Base-by-base conservation (phyloP, 306 rosid species). In the Hippophae gyantsensis region DNA sequence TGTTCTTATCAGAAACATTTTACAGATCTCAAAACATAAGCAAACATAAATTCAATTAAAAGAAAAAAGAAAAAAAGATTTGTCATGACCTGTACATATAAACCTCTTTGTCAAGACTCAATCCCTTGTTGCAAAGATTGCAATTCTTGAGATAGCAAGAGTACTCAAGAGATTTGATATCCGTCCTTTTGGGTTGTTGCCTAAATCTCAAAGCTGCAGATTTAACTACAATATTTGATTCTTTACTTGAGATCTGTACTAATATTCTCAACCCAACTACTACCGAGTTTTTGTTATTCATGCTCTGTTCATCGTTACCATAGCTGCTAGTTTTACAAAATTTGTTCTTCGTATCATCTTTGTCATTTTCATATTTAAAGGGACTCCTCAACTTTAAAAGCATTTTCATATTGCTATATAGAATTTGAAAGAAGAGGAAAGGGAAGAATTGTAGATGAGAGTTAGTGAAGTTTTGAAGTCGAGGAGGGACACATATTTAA, bases 1-100 rank as follows among this genome's bases (percentile, higher is more conserved):
- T 32, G 23, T 32, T 32, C 38, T 32, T 32, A 32, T 2, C 38
- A 32, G 38, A 32, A 32, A 2, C 38, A 4, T 32, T 32, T 32
- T 32, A 32, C 5, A 32, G 38, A 3, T 40, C 1, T 7, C 27
- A 63, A 9, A 38, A 0, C 23, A 49, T 13, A n/a, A 48, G 2
- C 13, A 10, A 48, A 13, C 7, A 49, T 49, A 5, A 46, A 10
- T 9, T 10, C 14, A 12, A 6, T 9, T 1, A 13, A 49, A 5
- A 6, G 8, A 49, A 18, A 18, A 3, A 1, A 1, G 11, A 13
- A 12, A 13, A 11, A 13, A 12, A 42, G 13, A 3, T 54, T 27
- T n/a, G 2, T 52, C 25, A 12, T 27, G 58, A 77, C 86, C 86
- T 81, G 72, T 81, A 77, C 83, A 81, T 77, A 57, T 81, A 77